Percentiles rank a stretch among this genome's conserved stretches.
These are phyloP conservation scores for Nemania abortiva DNA, from an alignment of 2,329 filamentous ascomycete species.

Conservation along the genomic window DNA sequence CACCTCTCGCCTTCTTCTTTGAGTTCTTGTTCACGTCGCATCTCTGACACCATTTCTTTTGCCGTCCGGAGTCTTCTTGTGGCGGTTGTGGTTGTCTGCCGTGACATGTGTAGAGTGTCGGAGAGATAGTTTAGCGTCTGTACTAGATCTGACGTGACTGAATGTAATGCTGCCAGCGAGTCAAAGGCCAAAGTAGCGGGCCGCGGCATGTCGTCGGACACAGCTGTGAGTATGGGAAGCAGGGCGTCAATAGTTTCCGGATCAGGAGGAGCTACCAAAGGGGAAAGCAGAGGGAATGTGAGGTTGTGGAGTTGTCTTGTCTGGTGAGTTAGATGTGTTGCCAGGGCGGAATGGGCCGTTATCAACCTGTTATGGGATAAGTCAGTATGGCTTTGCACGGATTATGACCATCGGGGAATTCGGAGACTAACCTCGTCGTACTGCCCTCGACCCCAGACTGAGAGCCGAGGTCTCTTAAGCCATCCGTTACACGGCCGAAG, in stretches of 20 bases:
- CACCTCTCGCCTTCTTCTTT: constrained; percentile 85
- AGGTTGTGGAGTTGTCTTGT: constrained; percentile 80
- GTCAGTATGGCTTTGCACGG: constrained; percentile 27
- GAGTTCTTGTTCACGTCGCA: constrained; percentile 84
- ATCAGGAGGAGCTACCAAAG: constrained; percentile 72
- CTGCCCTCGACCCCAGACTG: constrained; percentile 79
- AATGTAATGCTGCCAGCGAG: constrained; percentile 76
- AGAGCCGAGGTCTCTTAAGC: constrained; percentile 77
- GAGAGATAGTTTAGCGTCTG: constrained; percentile 87
- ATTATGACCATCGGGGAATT: constrained; percentile 7
- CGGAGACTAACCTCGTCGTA: constrained; percentile 70
- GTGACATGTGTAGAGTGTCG: constrained; percentile 93
- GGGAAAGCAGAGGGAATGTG: constrained; percentile 77
- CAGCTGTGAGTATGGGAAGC: constrained; percentile 73
- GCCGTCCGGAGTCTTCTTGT: constrained; percentile 83
- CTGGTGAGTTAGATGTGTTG: constrained; percentile 80
- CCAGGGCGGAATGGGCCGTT: constrained; percentile 79
- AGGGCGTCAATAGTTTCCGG: constrained; percentile 75
- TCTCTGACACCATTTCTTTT: constrained; percentile 86
- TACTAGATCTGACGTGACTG: constrained; percentile 78
- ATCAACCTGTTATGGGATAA: constrained; percentile 68
- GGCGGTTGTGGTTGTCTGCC: constrained; percentile 86
- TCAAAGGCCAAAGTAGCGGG: constrained; percentile 72
- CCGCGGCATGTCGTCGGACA: constrained; percentile 75
- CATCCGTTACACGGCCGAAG: constrained; percentile 75